These are phyloP conservation scores for Melastoma candidum DNA, from an alignment of 441 rosid genomes.

Conservation along the genomic window DNA sequence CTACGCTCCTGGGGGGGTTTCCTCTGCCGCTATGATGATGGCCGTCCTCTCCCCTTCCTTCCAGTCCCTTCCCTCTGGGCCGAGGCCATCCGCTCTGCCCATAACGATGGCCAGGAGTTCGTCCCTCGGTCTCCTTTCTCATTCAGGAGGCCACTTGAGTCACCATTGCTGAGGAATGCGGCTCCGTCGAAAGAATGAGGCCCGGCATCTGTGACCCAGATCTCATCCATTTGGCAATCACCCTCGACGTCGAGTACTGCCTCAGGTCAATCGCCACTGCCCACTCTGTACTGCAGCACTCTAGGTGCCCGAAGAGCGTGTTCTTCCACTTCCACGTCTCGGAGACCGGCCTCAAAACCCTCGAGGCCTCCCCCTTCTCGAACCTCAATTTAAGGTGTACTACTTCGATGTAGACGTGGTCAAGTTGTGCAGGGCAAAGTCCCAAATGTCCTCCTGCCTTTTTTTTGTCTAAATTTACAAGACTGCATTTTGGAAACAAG, in stretches of 20 bases:
- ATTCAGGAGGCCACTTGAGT: constrained; percentile 41
- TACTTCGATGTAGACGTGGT: constrained; percentile 68
- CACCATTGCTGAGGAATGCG: constrained; percentile 73
- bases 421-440: constrained; percentile 8
- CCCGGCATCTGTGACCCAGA: constrained; percentile 49
- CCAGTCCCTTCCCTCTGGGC: constrained; percentile 8
- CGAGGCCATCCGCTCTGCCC: constrained; percentile 33
- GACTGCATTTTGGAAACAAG: too few relatives aligned
- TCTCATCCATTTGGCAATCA: constrained; percentile 60
- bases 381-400: constrained; percentile 62
- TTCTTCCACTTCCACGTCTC: constrained; percentile 80
- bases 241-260: constrained; percentile 60
- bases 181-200: constrained; percentile 10
- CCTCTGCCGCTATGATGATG: neutral
- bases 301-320: constrained; percentile 60
- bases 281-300: constrained; percentile 63
- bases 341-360: constrained; percentile 43
- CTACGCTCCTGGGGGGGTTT: constrained; percentile 2
- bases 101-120: constrained; percentile 14
- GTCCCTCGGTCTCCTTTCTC: constrained; percentile 16
- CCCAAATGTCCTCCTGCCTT: too few relatives aligned
- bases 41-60: constrained; percentile 11
- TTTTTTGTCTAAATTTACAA: too few relatives aligned
- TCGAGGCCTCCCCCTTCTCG: constrained; percentile 71
- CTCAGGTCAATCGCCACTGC: constrained; percentile 85